Evolutionary conservation across 768 basidiomycete genomes (phyloP).

Genomic region (Boletus patriciae): DNA sequence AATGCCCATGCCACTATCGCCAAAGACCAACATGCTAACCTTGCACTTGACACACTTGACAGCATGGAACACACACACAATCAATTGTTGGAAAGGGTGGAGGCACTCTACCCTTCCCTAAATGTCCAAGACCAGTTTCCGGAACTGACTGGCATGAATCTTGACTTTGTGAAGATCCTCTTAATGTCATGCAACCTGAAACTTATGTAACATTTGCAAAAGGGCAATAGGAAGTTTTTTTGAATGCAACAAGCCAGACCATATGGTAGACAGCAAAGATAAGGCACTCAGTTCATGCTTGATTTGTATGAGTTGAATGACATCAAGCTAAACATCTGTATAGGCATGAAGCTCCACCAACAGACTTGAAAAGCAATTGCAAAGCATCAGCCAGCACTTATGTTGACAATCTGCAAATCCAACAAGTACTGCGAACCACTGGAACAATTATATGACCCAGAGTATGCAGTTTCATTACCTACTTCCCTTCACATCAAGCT

Average conservation of each 20-base stretch:
- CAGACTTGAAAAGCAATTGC: background rate
- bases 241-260: slow-evolving; percentile 26
- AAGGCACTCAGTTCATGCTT: slow-evolving; percentile 3
- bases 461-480: background rate
- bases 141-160: too few relatives aligned
- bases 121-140: too few relatives aligned
- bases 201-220: too few relatives aligned
- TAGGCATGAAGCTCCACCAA: background rate
- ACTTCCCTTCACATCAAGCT: background rate
- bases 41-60: slow-evolving; percentile 21
- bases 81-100: background rate
- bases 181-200: too few relatives aligned
- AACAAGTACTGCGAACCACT: background rate
- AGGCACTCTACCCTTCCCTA: background rate
- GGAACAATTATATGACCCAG: background rate
- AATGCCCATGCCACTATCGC: slow-evolving; percentile 8
- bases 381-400: background rate
- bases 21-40: background rate
- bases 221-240: too few relatives aligned
- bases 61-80: slow-evolving; percentile 14
- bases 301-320: background rate
- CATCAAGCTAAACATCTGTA: background rate
- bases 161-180: too few relatives aligned
- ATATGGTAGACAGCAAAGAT: slow-evolving; percentile 19
- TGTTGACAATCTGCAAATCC: background rate